These are phyloP conservation scores for Auricularia auricula-judae DNA, from an alignment of 768 basidiomycete genomes.

Conservation along the genomic window DNA sequence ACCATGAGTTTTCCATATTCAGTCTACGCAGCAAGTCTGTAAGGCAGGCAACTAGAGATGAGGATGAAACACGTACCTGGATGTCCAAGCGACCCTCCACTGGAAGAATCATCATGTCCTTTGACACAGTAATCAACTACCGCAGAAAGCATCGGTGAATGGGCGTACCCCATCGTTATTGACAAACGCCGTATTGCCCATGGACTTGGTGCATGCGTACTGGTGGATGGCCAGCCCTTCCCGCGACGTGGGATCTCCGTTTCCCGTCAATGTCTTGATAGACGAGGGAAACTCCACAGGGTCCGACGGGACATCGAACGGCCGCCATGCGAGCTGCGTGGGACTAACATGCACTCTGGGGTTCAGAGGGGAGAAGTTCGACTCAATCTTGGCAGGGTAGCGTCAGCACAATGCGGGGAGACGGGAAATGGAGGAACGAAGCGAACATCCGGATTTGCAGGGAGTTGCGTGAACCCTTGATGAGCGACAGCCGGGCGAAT, in stretches of 20 bases:
- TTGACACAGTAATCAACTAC: background rate
- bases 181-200: slow-evolving; percentile 50
- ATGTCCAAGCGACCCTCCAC: slow-evolving; percentile 56
- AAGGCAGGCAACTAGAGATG: background rate
- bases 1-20: slow-evolving; percentile 39
- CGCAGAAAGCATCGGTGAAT: background rate
- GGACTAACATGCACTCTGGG: slow-evolving; percentile 50
- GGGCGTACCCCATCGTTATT: slow-evolving; percentile 38
- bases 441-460: slow-evolving; percentile 48
- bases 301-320: slow-evolving; percentile 40
- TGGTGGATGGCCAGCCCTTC: slow-evolving; percentile 58
- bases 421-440: background rate
- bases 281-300: slow-evolving; percentile 47
- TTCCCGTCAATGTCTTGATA: slow-evolving; percentile 52
- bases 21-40: slow-evolving; percentile 3
- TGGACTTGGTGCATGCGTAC: slow-evolving; percentile 47
- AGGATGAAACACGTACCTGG: slow-evolving; percentile 31
- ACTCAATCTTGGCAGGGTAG: slow-evolving; percentile 36
- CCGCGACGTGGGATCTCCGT: slow-evolving; percentile 49
- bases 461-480: slow-evolving; percentile 44
- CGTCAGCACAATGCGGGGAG: background rate
- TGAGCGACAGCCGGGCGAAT: slow-evolving; percentile 61
- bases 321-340: slow-evolving; percentile 57
- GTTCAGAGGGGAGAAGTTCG: slow-evolving; percentile 48
- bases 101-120: slow-evolving; percentile 53